These are phyloP conservation scores for Saksenaea oblongispora DNA, from an alignment of 371 early-diverging fungal species.

Conservation along the genomic window DNA sequence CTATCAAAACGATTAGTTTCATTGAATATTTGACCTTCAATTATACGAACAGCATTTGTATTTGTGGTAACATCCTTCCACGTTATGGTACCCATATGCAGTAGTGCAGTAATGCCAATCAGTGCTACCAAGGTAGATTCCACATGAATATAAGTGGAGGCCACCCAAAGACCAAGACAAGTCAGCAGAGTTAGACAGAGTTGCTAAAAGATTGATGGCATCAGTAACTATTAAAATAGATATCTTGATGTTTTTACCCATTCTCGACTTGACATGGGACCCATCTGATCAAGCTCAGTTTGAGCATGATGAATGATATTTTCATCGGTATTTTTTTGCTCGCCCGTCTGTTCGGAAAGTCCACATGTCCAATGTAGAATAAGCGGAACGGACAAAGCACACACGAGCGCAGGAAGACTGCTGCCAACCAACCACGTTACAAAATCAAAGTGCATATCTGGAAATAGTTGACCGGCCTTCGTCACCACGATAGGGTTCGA, in stretches of 20 bases:
- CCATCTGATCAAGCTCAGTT: conserved; percentile 37
- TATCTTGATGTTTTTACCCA: conserved; percentile 30
- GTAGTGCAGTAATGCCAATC: conserved; percentile 55
- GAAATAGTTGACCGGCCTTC: conserved; percentile 52
- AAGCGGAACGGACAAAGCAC: conserved; percentile 45
- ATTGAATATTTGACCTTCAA: not conserved
- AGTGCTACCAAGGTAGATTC: conserved; percentile 74
- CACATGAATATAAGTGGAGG: conserved; percentile 58
- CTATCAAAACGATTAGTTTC: conserved; percentile 15
- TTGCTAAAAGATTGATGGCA: conserved; percentile 30
- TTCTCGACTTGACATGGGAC: conserved; percentile 41
- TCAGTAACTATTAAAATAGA: not conserved
- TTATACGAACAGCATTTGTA: conserved; percentile 57
- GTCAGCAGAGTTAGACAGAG: conserved; percentile 52
- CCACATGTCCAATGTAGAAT: conserved; percentile 35
- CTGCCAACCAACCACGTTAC: conserved; percentile 61
- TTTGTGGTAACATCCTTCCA: conserved; percentile 77
- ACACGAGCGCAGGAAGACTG: conserved; percentile 51
- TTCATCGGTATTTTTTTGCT: conserved; percentile 9
- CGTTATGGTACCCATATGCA: conserved; percentile 59
- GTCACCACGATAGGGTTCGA: conserved; percentile 66
- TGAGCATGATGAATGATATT: conserved; percentile 34
- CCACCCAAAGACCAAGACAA: conserved; percentile 72
- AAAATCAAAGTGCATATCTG: conserved; percentile 58
- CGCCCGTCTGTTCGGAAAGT: conserved; percentile 19